A percentile compares a stretch with the other conserved stretches of the same genome.
These are phyloP conservation scores for Sarcomyxa edulis DNA, from an alignment of 768 basidiomycete genomes.

Conservation along the genomic window DNA sequence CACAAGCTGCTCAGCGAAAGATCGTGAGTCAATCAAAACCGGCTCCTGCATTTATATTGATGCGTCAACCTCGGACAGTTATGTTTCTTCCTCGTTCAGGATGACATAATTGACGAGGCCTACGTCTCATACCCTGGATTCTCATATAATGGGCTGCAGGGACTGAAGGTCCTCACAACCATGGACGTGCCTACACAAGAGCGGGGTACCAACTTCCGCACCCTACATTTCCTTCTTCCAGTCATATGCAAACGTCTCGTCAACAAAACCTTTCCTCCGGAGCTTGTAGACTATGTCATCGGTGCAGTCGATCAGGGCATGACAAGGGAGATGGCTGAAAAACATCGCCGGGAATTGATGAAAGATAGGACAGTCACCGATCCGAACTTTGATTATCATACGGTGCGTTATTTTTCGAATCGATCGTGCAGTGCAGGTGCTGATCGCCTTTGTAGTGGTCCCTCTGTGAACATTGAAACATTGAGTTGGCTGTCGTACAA, in stretches of 20 bases:
- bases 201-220: background rate
- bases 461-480: too few relatives aligned
- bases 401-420: too few relatives aligned
- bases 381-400: too few relatives aligned
- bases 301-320: background rate
- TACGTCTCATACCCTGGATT: background rate
- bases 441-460: too few relatives aligned
- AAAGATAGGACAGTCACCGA: constrained; percentile 2
- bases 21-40: constrained; percentile 1
- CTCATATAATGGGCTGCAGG: background rate
- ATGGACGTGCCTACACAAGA: background rate
- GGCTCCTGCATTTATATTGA: background rate
- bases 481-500: too few relatives aligned
- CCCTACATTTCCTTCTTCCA: background rate
- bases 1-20: background rate
- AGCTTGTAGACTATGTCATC: constrained; percentile 1
- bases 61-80: background rate
- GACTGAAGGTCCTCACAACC: background rate
- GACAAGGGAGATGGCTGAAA: constrained; percentile 3
- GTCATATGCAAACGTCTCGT: background rate
- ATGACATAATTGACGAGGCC: background rate
- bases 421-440: too few relatives aligned
- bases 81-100: constrained; percentile 4
- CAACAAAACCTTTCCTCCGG: background rate
- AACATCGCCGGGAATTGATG: constrained; percentile 4